These are phyloP conservation scores for Nigrograna mackinnonii DNA, from an alignment of 2,329 filamentous ascomycete species.

Conservation along the genomic window DNA sequence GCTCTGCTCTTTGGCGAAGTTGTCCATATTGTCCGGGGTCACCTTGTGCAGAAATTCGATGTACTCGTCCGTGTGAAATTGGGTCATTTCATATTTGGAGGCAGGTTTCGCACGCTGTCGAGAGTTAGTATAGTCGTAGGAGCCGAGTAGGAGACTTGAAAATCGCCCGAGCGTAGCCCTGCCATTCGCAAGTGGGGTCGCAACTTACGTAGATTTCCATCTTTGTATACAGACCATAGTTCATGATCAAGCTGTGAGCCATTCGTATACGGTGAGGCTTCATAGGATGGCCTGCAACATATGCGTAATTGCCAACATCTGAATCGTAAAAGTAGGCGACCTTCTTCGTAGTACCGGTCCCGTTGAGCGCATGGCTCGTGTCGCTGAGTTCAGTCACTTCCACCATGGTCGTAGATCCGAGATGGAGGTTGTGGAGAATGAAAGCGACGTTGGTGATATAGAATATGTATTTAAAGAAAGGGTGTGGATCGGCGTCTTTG, in stretches of 20 bases:
- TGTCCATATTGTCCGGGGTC: slow-evolving; percentile 98
- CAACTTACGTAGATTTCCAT: slow-evolving; percentile 69
- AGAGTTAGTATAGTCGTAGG: slow-evolving; percentile 12
- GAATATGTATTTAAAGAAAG: not conserved
- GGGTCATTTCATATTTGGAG: slow-evolving; percentile 72
- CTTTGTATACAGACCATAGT: slow-evolving; percentile 73
- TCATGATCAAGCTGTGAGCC: slow-evolving; percentile 69
- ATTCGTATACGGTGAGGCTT: slow-evolving; percentile 71
- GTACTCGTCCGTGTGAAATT: slow-evolving; percentile 74
- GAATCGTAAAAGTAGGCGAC: slow-evolving; percentile 99
- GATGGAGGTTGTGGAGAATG: no score
- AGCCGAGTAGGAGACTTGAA: no score
- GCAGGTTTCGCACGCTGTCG: slow-evolving; percentile 51
- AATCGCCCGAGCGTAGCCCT: no score
- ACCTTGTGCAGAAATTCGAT: slow-evolving; percentile 80
- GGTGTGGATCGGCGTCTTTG: slow-evolving; percentile 2
- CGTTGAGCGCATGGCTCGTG: not conserved
- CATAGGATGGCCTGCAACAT: slow-evolving; percentile 75
- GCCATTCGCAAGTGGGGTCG: no score
- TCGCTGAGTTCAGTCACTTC: no score
- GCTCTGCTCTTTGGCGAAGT: slow-evolving; percentile 87
- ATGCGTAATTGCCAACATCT: slow-evolving; percentile 97
- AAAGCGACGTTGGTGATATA: not conserved
- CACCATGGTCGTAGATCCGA: no score
- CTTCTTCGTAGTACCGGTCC: slow-evolving; percentile 61